Percentiles rank a stretch among this genome's conserved stretches.
Evolutionary conservation across 2,329 filamentous ascomycete genomes (phyloP).

Genomic region (Diaporthe ilicicola): DNA sequence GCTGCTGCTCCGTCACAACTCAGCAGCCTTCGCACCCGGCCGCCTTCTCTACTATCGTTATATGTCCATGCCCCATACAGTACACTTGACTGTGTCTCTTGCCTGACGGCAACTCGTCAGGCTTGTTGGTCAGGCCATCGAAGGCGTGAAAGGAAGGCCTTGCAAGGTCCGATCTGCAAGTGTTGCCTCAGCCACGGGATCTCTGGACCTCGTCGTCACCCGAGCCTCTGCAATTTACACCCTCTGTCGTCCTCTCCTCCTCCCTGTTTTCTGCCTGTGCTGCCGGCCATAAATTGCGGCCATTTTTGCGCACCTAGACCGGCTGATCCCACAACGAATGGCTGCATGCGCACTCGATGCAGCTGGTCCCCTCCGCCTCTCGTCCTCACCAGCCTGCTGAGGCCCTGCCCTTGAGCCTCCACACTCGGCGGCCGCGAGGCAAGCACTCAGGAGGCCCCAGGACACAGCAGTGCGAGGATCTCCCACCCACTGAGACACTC

Average conservation of each 20-base stretch:
- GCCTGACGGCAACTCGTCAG: background rate
- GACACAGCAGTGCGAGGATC: background rate
- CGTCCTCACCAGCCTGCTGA: conserved; percentile 28
- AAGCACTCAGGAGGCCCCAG: conserved; percentile 14
- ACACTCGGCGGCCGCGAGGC: conserved; percentile 21
- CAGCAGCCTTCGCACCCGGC: background rate
- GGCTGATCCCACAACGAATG: conserved; percentile 19
- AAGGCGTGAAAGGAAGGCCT: background rate
- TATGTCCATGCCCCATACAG: conserved; percentile 13
- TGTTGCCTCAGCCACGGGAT: conserved; percentile 12
- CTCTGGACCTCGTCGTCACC: conserved; percentile 12
- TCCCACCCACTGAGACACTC: conserved; percentile 26
- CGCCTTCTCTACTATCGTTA: background rate
- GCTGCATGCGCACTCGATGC: conserved; percentile 32
- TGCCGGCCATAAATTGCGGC: conserved; percentile 17
- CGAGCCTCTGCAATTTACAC: conserved; percentile 8
- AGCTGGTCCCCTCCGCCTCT: conserved; percentile 21
- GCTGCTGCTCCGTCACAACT: background rate
- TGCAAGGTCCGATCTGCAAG: conserved; percentile 4
- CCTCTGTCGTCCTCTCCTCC: conserved; percentile 9
- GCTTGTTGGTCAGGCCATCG: background rate
- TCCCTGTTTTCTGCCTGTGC: conserved; percentile 15
- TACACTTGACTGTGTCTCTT: background rate
- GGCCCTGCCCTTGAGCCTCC: conserved; percentile 24
- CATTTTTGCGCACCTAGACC: conserved; percentile 22